Conservation (phyloP, 202 grass and related monocot species). For the Digitaria exilis region DNA sequence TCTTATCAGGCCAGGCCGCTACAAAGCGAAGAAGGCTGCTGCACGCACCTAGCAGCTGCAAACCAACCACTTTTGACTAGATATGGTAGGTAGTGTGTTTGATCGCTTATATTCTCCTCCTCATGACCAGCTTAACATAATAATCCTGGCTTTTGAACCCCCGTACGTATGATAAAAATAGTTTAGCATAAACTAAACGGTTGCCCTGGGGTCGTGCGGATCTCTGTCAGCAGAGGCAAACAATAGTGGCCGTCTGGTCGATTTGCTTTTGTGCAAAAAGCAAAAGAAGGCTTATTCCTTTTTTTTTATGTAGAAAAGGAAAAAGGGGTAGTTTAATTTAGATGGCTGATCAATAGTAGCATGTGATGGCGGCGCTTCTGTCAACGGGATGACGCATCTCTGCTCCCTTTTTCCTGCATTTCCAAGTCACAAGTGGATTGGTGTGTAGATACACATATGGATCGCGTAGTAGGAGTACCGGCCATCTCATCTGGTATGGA, state of each 20-base stretch:
- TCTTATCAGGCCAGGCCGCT: neutral
- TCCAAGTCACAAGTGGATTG: neutral
- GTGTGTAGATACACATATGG: neutral
- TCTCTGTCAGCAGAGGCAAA: conserved; percentile 9
- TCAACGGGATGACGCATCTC: conserved; percentile 18
- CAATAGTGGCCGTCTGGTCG: neutral
- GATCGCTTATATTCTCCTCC: conserved; percentile 3
- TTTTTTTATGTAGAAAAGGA: neutral
- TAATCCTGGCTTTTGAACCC: neutral
- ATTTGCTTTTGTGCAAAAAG: neutral
- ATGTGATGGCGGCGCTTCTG: neutral
- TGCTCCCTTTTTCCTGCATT: neutral
- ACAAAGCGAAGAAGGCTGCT: neutral
- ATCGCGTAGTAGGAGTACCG: conserved; percentile 13
- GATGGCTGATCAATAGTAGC: neutral
- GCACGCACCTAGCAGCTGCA: conserved; percentile 17
- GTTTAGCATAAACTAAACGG: neutral
- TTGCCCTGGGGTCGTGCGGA: neutral
- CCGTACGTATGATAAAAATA: neutral
- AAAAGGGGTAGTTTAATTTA: neutral
- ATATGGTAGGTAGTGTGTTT: conserved; percentile 24
- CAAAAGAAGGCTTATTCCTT: neutral
- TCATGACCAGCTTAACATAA: neutral
- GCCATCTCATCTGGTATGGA: neutral
- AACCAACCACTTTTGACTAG: conserved; percentile 32